Evolutionary conservation across 148 eudicot species (phyloP).

Genomic region (Rhododendron mucronatum): DNA sequence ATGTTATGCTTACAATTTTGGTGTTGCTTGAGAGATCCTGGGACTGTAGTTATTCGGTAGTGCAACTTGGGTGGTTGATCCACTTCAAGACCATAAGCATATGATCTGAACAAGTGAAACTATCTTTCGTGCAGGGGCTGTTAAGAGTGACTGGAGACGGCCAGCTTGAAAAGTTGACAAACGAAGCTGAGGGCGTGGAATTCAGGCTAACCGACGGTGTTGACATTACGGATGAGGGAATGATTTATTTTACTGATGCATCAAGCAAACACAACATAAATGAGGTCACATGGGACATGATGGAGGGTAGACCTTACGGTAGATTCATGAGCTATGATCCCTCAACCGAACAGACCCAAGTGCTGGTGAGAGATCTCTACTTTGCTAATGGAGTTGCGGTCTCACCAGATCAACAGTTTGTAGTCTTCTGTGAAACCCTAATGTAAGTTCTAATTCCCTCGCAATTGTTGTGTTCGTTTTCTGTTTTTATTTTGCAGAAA

Average conservation of each 20-base stretch:
- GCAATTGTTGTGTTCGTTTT: background rate
- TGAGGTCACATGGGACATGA: slow-evolving; percentile 20
- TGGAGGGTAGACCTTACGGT: slow-evolving; percentile 64
- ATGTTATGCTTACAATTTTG: background rate
- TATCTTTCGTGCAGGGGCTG: slow-evolving; percentile 41
- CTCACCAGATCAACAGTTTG: slow-evolving; percentile 62
- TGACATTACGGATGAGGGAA: slow-evolving; percentile 54
- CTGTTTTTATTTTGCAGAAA: background rate
- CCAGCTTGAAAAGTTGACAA: slow-evolving; percentile 34
- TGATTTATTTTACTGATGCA: slow-evolving; percentile 82
- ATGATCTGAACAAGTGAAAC: background rate
- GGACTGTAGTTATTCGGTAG: background rate
- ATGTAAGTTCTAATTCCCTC: slow-evolving; percentile 36
- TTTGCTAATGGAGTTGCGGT: slow-evolving; percentile 75
- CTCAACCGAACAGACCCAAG: slow-evolving; percentile 42
- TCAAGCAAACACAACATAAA: slow-evolving; percentile 40
- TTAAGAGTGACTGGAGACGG: slow-evolving; percentile 46
- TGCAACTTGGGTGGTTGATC: background rate
- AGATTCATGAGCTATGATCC: slow-evolving; percentile 72
- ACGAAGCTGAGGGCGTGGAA: slow-evolving; percentile 61
- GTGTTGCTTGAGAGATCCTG: background rate
- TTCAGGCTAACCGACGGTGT: slow-evolving; percentile 72
- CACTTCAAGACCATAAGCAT: background rate
- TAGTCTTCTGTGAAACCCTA: slow-evolving; percentile 69
- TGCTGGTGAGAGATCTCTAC: slow-evolving; percentile 55